These are phyloP conservation scores for Coemansia sp. DNA, from an alignment of 192 early-diverging fungal genomes.

Conservation along the genomic window DNA sequence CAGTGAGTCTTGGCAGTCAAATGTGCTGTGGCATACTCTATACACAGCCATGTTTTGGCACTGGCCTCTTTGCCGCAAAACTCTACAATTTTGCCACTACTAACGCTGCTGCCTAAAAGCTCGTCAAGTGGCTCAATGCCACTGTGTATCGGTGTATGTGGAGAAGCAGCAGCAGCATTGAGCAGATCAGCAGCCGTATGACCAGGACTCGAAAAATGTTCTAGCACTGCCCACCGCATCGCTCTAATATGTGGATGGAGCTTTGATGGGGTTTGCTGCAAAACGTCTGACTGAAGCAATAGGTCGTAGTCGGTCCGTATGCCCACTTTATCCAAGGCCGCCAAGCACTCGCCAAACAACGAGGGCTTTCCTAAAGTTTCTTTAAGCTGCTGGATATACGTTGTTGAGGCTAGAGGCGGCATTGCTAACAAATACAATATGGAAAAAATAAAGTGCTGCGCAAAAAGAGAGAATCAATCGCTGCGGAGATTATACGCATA, in stretches of 20 bases:
- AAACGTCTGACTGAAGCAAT: slow-evolving; percentile 33
- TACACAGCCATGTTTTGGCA: slow-evolving; percentile 20
- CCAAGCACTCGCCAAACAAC: slow-evolving; percentile 17
- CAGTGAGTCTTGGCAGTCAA: slow-evolving; percentile 7
- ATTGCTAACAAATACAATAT: slow-evolving; percentile 9
- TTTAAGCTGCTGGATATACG: slow-evolving; percentile 19
- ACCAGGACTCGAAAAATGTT: slow-evolving; percentile 32
- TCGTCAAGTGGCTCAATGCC: slow-evolving; percentile 22
- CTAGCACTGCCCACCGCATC: slow-evolving; percentile 35
- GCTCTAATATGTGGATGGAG: slow-evolving; percentile 29
- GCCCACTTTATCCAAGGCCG: slow-evolving; percentile 28
- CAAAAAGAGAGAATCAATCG: neutral
- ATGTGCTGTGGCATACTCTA: slow-evolving; percentile 36
- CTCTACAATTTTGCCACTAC: slow-evolving; percentile 27
- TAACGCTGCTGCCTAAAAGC: slow-evolving; percentile 29
- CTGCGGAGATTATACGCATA: neutral
- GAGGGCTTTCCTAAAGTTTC: neutral
- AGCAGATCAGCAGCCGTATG: slow-evolving; percentile 24
- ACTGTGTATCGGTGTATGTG: slow-evolving; percentile 12
- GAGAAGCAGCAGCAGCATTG: too few relatives aligned
- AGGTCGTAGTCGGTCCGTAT: slow-evolving; percentile 44
- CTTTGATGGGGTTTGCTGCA: slow-evolving; percentile 19
- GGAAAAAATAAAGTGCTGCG: neutral
- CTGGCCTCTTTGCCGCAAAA: slow-evolving; percentile 20
- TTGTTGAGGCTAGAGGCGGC: slow-evolving; percentile 28